Base-by-base conservation (phyloP, 2,329 filamentous ascomycete species). In the Teratosphaeria viscida region DNA sequence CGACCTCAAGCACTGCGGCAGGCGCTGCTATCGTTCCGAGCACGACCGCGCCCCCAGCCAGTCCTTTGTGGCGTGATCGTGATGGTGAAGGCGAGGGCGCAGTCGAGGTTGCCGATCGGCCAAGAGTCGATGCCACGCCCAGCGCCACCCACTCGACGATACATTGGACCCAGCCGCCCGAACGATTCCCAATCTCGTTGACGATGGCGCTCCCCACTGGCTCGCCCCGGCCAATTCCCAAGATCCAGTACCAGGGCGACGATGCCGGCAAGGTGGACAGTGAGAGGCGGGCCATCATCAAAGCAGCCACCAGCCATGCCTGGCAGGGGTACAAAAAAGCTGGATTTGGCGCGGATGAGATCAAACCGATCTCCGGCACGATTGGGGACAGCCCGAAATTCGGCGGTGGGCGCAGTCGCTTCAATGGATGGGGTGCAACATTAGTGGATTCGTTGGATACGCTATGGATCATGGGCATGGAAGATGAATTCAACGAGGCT, bases 381-480 rank as follows among this genome's bases (percentile, higher is more conserved):
- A 94, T 97, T 70, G 94, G 97, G 76, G 75, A 97, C 16, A 81
- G 77, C 52, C 94, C 94, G 1, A 78, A 92, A 11, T 82, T 83
- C 34, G 85, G 85, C 57, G 77, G 76, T 14, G 84, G 79, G 64
- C 83, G 84, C 19, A 88, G 96, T 70, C 89, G 90, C 0, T 97
- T 97, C 73, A 92, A 90, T 70, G 90, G 88, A 56, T 96, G 91
- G 91, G 89, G 89, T 19, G 91, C 91, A 16, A 95, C 91, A 0
- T 72, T 96, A 62, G 88, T 96, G 5, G 91, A 96, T 76, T 79
- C 84, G 1, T 76, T 92, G 57, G 90, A 95, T 70, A 92, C 90
- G 0, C 78, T 95, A 2, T 95, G 89, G 88, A 92, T 95, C 66
- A 91, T 92, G 82, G 89, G 83, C 29, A 69, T 95, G 71, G 82